Evolutionary conservation across 768 basidiomycete species (phyloP).

Genomic region (Russula vinacea): DNA sequence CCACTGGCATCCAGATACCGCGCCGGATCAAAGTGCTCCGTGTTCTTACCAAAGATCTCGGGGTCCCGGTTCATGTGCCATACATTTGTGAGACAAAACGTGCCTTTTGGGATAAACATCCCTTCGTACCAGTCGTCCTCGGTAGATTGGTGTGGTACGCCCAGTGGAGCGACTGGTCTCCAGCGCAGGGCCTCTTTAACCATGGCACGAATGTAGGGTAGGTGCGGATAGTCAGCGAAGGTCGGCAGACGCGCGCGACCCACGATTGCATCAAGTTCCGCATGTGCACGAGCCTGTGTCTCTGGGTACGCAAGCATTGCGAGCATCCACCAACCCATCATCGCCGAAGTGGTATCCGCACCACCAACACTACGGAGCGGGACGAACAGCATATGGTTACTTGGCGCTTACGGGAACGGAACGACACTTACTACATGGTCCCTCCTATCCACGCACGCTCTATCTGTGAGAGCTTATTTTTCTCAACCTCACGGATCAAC

Average conservation of each 20-base stretch:
- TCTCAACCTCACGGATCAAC: neutral
- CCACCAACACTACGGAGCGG: neutral
- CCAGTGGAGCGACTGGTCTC: neutral
- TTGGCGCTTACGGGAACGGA: neutral
- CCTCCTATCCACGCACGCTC: neutral
- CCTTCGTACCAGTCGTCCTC: conserved; percentile 5
- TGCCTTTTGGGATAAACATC: conserved; percentile 2
- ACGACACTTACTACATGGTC: neutral
- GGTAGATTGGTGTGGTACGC: neutral
- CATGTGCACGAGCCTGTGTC: conserved; percentile 4
- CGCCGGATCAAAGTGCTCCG: neutral
- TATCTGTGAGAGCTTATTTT: neutral
- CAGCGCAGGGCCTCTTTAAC: neutral
- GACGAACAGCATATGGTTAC: neutral
- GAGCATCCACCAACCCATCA: conserved; percentile 1
- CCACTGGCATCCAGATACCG: conserved; percentile 1
- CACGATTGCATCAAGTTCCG: neutral
- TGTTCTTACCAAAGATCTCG: neutral
- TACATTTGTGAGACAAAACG: neutral
- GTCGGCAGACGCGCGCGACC: neutral
- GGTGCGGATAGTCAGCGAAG: neutral
- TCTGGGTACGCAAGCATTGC: conserved; percentile 2
- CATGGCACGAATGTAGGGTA: conserved; percentile 5
- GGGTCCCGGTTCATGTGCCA: neutral
- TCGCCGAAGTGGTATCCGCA: neutral